Evolutionary conservation across 768 basidiomycete species (phyloP), one percentile per base, ranked within the genome.

Genomic region (Kwoniella sp.): DNA sequence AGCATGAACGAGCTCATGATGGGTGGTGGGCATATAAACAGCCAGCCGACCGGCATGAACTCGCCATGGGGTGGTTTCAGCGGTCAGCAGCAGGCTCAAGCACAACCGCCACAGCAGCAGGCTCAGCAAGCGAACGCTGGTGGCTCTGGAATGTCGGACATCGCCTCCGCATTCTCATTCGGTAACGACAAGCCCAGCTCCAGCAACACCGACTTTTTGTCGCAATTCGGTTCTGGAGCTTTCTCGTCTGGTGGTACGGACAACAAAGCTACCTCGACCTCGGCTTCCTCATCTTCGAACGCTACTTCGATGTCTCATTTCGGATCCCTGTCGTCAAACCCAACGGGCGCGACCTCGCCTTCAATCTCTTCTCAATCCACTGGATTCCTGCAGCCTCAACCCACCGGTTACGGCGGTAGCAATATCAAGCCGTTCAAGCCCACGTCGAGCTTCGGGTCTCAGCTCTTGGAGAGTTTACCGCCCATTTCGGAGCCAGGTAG

Each of bases 1-100:
- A 89, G 88, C 1, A 76, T 96, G 65, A 81, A 87, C 74, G 87
- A 95, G 66, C 75, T 96, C 12, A 80, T 84, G 2, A 80, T 80
- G 76, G 80, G 82, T 9, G 59, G 73, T 83, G 59, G 73, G 83
- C n/a, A n/a, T n/a, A 88, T 57, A 79, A 53, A 46, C 36, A 34
- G 34, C 44, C 52, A 42, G 28, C 33, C 50, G 6, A 23, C 32
- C 12, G 54, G 40, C 2, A 19, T 15, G 10, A 32, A 28, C 9
- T 31, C 51, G 20, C 51, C 51, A 6, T 53, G 34, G 47, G 34
- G 44, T 19, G 42, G 34, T 33, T 42, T 41, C 9, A 22, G 29
- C 22, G n/a, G 22, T 23, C 52, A 27, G 11, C 31, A 38, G 31
- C 53, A 41, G 34, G n/a, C 34, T 9, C 39, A 43, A 42, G n/a